Evolutionary conservation across 2,329 filamentous ascomycete species (phyloP), one percentile per base, ranked within the genome.

Genomic region (Sphaerostilbella broomeana): DNA sequence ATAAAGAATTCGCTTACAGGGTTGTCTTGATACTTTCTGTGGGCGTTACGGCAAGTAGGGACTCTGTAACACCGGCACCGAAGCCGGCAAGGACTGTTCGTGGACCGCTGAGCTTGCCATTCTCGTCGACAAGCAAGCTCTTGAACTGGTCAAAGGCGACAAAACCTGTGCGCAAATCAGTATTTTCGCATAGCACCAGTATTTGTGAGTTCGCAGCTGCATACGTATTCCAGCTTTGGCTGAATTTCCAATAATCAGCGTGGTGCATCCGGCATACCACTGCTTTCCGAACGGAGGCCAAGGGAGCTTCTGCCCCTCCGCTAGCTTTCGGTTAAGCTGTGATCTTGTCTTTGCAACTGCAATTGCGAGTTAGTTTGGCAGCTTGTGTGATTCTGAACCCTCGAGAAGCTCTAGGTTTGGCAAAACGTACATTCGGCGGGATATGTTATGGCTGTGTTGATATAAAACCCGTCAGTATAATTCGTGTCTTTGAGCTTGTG

Each of bases 21-120:
- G 94, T 94, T 35, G 92, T 98, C 72, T 98, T 98, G 65, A 98
- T 95, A 55, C 86, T 94, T 67, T 98, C 92, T 43, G 94, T 95
- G 0, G 92, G 92, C 22, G 92, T 98, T 22, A 98, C 92, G 9
- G 92, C 92, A 3, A 98, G 68, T 36, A 95, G 67, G 4, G 86
- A 94, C 68, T 98, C 92, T 3, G 90, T 97, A 36, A 94, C 85
- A 41, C 92, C 92, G 7, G 92, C 92, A 43, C 90, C 86, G 57
- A 98, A 95, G 3, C 92, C 92, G 27, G 89, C 89, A 43, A 95
- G 76, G 2, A 97, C 92, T 2, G 90, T 97, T 49, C 83, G 77
- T 11, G 90, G 89, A 0, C 92, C 90, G 4, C 85, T 88, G 28
- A 97, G 84, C 50, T 90, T 89, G 51, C 92, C 92, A 49, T 92